Percentiles rank a stretch among this genome's conserved stretches.
phyloP scores from a whole-genome alignment of 1,284 basidiomycete genomes.

The Sanguinoderma infundibulare region DNA sequence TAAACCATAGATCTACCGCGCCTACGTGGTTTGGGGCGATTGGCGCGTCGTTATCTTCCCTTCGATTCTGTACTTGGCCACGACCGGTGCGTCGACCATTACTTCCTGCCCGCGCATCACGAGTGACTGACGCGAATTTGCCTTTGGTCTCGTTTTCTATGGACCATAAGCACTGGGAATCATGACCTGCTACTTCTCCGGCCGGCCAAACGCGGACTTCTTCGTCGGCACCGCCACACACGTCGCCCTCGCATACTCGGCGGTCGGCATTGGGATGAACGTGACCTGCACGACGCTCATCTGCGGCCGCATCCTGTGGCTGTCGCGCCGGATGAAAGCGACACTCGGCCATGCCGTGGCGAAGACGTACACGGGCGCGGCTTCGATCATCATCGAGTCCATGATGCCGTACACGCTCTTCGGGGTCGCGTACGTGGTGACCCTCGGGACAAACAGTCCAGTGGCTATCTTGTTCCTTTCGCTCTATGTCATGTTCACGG shows the following conservation, averaged over 20 bases:
- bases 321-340: neutral
- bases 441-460: constrained; percentile 18
- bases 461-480: constrained; percentile 19
- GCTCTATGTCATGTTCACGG: constrained; percentile 26
- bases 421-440: constrained; percentile 20
- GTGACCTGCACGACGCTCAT: constrained; percentile 18
- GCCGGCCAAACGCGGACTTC: constrained; percentile 11
- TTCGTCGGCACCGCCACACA: constrained; percentile 14
- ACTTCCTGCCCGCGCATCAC: no score
- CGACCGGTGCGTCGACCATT: constrained; percentile 7
- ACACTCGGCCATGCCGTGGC: neutral
- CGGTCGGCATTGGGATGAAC: constrained; percentile 15
- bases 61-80: constrained; percentile 6
- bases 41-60: constrained; percentile 6
- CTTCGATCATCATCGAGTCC: constrained; percentile 19
- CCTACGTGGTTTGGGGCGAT: constrained; percentile 13
- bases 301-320: constrained; percentile 16
- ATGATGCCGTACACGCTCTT: constrained; percentile 22
- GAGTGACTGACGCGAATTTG: no score
- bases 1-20: constrained; percentile 11
- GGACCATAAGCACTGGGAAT: constrained; percentile 3
- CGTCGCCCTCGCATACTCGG: constrained; percentile 16
- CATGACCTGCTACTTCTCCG: constrained; percentile 9
- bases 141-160: neutral
- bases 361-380: neutral